A percentile compares a stretch with the other conserved stretches of the same genome.
These are phyloP conservation scores for Biscogniauxia sp. DNA, from an alignment of 2,329 filamentous ascomycete species.

Conservation along the genomic window DNA sequence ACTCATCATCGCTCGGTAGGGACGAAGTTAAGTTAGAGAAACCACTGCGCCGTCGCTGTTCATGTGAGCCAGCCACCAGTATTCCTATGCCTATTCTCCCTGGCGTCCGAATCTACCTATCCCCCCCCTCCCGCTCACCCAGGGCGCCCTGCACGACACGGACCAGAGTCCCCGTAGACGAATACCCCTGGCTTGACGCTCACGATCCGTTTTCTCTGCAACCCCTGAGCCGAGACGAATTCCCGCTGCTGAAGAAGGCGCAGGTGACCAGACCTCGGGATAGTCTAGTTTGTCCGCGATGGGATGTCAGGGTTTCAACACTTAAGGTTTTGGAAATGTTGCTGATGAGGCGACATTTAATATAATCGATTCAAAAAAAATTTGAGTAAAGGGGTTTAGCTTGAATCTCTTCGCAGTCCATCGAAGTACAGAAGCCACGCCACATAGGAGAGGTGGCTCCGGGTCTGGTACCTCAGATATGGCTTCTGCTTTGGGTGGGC, in stretches of 20 bases:
- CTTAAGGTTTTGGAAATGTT: slow-evolving; percentile 3
- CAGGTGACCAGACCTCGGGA: slow-evolving; percentile 13
- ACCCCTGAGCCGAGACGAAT: slow-evolving; percentile 11
- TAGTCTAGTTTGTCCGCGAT: slow-evolving; percentile 13
- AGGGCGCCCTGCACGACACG: slow-evolving; percentile 8
- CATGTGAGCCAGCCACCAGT: slow-evolving; percentile 11
- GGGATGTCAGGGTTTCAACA: slow-evolving; percentile 14
- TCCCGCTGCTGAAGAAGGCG: slow-evolving; percentile 16
- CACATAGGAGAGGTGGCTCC: slow-evolving; percentile 5
- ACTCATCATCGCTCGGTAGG: slow-evolving; percentile 18
- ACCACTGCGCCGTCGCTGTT: slow-evolving; percentile 11
- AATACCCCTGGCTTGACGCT: slow-evolving; percentile 1
- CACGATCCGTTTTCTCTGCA: slow-evolving; percentile 3
- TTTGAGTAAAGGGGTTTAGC: slow-evolving; percentile 16
- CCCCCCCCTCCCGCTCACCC: neutral
- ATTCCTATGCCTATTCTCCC: slow-evolving; percentile 2
- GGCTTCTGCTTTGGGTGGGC: neutral
- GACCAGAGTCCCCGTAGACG: neutral
- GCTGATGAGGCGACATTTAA: slow-evolving; percentile 12
- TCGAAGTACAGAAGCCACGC: slow-evolving; percentile 14
- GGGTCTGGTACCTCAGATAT: slow-evolving; percentile 1
- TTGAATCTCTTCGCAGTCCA: slow-evolving; percentile 13
- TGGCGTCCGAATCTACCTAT: neutral
- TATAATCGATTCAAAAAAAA: no score
- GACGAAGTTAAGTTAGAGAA: slow-evolving; percentile 20